A percentile compares a stretch with the other conserved stretches of the same genome.
phyloP scores from a whole-genome alignment of 345 rosid genomes.

The Eucalyptus tenuipes region DNA sequence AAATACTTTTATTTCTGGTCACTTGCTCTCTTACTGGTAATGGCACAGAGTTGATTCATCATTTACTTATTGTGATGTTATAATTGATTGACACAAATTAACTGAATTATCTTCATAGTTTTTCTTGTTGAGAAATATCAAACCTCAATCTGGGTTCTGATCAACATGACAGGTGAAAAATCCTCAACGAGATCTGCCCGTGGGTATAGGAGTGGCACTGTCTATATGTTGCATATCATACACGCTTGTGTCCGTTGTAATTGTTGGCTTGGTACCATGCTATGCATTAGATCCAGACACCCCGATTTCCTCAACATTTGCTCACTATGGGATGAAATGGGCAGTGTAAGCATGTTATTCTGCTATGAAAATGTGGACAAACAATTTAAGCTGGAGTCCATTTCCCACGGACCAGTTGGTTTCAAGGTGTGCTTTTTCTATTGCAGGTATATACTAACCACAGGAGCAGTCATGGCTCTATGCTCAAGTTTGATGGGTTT shows the following conservation, averaged over 20 bases:
- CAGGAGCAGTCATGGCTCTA: slow-evolving; percentile 90
- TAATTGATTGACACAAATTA: background rate
- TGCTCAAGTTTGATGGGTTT: slow-evolving; percentile 94
- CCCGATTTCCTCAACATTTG: slow-evolving; percentile 91
- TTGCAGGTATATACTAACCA: slow-evolving; percentile 64
- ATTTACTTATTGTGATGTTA: background rate
- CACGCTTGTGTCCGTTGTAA: slow-evolving; percentile 82
- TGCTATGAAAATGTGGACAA: background rate
- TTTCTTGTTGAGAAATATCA: background rate
- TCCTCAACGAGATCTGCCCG: slow-evolving; percentile 92
- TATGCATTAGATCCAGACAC: slow-evolving; percentile 96
- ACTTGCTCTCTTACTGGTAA: background rate
- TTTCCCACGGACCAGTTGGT: background rate
- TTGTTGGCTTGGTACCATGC: slow-evolving; percentile 92
- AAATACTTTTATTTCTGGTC: background rate
- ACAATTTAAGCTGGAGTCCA: background rate
- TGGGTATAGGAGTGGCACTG: slow-evolving; percentile 79
- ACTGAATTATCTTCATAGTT: background rate
- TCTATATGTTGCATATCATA: slow-evolving; percentile 73
- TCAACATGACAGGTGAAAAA: slow-evolving; percentile 63
- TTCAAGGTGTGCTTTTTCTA: background rate
- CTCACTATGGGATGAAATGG: slow-evolving; percentile 84
- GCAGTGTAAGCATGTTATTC: slow-evolving; percentile 59
- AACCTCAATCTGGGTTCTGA: background rate
- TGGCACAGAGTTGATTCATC: background rate